Evolutionary conservation across 305 asterid genomes (phyloP), one percentile per base, ranked within the genome.

Genomic region (Withania somnifera): DNA sequence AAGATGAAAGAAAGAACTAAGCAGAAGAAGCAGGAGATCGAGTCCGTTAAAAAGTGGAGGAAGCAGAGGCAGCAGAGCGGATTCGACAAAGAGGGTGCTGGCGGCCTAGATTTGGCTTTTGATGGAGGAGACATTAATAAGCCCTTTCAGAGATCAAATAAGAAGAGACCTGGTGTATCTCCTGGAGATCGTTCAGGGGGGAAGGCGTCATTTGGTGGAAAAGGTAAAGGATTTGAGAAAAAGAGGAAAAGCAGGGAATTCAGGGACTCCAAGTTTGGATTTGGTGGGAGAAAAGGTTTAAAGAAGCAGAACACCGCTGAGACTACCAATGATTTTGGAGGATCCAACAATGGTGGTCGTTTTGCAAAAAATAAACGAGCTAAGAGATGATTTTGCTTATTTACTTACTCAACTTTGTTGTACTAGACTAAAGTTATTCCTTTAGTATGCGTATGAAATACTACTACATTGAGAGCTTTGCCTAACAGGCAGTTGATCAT

Each of bases 31-130:
- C 34, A 30, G 4, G 34, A 30, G 34, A 30, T 30, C 34, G 98
- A 95, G 84, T 89, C 93, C 17, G 97, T 94, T 38, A 94, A 94
- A 87, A 93, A 93, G 86, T 94, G 97, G 97, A 86, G 98, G 90
- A 91, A 93, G 86, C 92, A 85, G 84, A 88, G 85, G 38, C 5
- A 34, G 5, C 5, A 34, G 5, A 34, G 38, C 61, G 97, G 97
- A 14, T 93, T 89, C 83, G 91, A 87, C 30, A 85, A 87, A 51
- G 93, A 78, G 40, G 52, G 22, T 11, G 51, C 83, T 4, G 90
- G 86, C 1, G 93, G 86, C 79, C 73, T 89, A 40, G 86, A 91
- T 83, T 85, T 86, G 53, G 90, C 87, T 67, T 90, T 92, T 82
- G 61, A 54, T 54, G 92, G 90, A 69, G 95, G 98, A 92, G 6